A percentile compares a stretch with the other conserved stretches of the same genome.
These are phyloP conservation scores for Wallemia mellicola DNA, from an alignment of 1,284 basidiomycete species.

Conservation along the genomic window DNA sequence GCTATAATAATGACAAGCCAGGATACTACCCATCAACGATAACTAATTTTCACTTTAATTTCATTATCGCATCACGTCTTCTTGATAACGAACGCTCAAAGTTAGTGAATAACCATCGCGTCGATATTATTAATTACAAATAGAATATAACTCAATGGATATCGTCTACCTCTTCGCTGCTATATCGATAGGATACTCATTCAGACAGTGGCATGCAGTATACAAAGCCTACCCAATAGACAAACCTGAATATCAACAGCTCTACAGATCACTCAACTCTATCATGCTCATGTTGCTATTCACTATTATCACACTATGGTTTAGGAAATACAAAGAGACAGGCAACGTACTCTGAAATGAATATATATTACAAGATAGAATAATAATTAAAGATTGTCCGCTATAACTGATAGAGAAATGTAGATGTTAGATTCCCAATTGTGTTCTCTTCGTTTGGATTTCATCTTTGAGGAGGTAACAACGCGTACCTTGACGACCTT, in stretches of 20 bases:
- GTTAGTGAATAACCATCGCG: no score
- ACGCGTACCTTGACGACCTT: constrained; percentile 32
- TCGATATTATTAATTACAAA: no score
- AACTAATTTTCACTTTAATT: no score
- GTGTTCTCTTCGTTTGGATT: constrained; percentile 28
- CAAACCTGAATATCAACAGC: background rate
- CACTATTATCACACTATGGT: background rate
- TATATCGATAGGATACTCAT: background rate
- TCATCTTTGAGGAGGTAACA: constrained; percentile 37
- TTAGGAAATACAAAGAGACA: background rate
- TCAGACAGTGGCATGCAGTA: background rate
- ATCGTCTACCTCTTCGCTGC: background rate
- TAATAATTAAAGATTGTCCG: background rate
- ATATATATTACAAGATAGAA: background rate
- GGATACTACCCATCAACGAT: no score
- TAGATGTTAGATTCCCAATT: constrained; percentile 9
- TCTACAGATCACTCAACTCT: background rate
- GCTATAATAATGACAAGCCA: no score
- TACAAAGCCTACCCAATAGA: background rate
- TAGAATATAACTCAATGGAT: no score
- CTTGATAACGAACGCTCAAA: no score
- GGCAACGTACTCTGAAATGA: background rate
- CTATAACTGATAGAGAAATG: no score
- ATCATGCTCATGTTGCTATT: background rate
- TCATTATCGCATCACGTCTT: no score